Percentiles rank a stretch among this genome's conserved stretches.
Evolutionary conservation across 305 asterid genomes (phyloP).

Genomic region (Caryopteris hybrid): DNA sequence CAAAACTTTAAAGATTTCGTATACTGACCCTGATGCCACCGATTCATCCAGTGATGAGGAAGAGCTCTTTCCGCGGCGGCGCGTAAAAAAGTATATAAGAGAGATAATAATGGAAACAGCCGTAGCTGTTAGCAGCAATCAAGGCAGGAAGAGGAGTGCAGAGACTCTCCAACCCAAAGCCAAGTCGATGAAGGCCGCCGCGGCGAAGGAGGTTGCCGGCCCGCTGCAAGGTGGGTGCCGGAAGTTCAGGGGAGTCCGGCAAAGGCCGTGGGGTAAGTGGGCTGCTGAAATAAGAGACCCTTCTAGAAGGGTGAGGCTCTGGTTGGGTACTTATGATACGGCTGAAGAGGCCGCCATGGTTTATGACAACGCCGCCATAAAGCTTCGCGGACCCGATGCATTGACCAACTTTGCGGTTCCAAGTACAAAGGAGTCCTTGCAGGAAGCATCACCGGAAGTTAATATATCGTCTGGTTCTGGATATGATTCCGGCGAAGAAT

Average conservation of each 20-base stretch:
- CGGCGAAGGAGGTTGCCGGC: background rate
- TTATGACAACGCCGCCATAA: constrained; percentile 65
- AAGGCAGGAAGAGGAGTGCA: constrained; percentile 5
- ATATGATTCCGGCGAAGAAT: constrained; percentile 65
- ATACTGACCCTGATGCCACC: constrained; percentile 58
- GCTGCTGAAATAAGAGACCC: constrained; percentile 82
- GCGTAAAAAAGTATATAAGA: constrained; percentile 40
- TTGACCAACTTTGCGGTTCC: constrained; percentile 45
- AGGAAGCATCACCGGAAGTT: constrained; percentile 12
- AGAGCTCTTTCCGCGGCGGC: constrained; percentile 27
- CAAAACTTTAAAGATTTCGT: constrained; percentile 34
- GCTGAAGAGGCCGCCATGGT: constrained; percentile 83
- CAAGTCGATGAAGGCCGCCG: constrained; percentile 24
- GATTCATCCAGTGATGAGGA: constrained; percentile 66
- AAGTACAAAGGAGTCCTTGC: background rate
- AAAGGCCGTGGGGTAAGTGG: constrained; percentile 75
- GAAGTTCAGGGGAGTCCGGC: constrained; percentile 65
- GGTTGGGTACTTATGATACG: constrained; percentile 72
- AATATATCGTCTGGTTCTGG: constrained; percentile 35
- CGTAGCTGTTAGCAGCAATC: background rate
- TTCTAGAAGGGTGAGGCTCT: constrained; percentile 30
- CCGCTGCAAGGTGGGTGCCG: constrained; percentile 23
- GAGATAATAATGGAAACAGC: constrained; percentile 39
- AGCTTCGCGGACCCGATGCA: constrained; percentile 62
- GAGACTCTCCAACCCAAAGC: constrained; percentile 27